A percentile compares a stretch with the other conserved stretches of the same genome.
Evolutionary conservation across 2,329 filamentous ascomycete species (phyloP).

Genomic region (Ceratocystis alfenasii): DNA sequence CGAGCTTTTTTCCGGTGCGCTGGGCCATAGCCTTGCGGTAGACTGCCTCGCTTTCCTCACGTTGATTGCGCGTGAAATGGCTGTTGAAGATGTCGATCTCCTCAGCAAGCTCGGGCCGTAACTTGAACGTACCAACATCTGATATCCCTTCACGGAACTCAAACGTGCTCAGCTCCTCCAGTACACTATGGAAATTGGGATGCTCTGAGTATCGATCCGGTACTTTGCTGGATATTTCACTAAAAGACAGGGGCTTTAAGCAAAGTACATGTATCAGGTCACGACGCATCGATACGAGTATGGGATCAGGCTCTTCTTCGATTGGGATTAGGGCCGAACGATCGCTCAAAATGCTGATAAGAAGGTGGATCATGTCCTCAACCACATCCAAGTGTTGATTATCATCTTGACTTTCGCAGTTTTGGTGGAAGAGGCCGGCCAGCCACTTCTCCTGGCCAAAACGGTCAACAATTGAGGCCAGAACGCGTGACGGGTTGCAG

Average conservation of each 20-base stretch:
- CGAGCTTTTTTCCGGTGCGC: conserved; percentile 65
- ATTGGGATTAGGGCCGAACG: conserved; percentile 64
- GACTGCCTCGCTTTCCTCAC: conserved; percentile 84
- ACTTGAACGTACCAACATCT: conserved; percentile 86
- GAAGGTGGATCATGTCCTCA: conserved; percentile 87
- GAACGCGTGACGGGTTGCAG: conserved; percentile 68
- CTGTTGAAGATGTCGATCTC: conserved; percentile 91
- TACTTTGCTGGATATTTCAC: conserved; percentile 73
- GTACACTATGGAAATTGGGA: conserved; percentile 72
- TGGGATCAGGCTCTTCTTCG: conserved; percentile 48
- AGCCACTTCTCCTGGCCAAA: conserved; percentile 85
- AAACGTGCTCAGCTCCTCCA: conserved; percentile 81
- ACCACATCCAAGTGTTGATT: conserved; percentile 80
- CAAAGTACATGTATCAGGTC: conserved; percentile 90
- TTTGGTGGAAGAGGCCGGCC: conserved; percentile 63
- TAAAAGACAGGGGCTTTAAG: conserved; percentile 92
- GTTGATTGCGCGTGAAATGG: conserved; percentile 92
- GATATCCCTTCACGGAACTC: conserved; percentile 81
- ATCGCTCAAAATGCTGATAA: conserved; percentile 85
- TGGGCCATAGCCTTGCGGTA: conserved; percentile 81
- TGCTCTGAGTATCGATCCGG: conserved; percentile 83
- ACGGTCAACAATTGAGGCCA: conserved; percentile 82
- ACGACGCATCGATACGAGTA: conserved; percentile 62
- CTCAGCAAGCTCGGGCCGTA: conserved; percentile 75
- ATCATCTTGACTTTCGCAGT: conserved; percentile 68